Base-by-base conservation (phyloP, 257 asterid genomes). In the Plectranthus barbatus region DNA sequence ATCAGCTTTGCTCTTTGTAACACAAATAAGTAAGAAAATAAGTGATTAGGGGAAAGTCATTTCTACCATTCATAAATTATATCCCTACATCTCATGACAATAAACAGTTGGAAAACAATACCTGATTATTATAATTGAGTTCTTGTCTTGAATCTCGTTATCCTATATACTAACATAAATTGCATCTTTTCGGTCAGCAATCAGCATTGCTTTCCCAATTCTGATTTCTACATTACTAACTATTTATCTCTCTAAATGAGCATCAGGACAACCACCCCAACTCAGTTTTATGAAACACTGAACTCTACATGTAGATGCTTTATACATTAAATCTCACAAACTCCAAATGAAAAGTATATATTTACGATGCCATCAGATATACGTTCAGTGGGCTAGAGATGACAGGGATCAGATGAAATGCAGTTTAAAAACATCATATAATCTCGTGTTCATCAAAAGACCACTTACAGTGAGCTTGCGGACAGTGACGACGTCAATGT, bases 1-100 rank as follows among this genome's bases (percentile, higher is more conserved):
- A 74, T 90, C 97, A 1, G 97, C 99, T 82, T 93, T 93, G 84
- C 97, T 93, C 99, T 89, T 74, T 60, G 56, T 11, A 64, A 64
- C 20, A 15, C 14, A 1, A 39, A 8, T 41, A 46, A 60, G 31
- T 60, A 56, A 62, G 65, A 37, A 42, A 26, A 5, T n/a, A 36
- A 44, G 2, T 33, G 41, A 26, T 26, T 46, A 42, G 8, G 11
- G 49, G 45, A 44, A 19, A 24, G 54, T 65, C 26, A 36, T 3
- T 44, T 57, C 68, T 62, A 49, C 56, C 72, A 58, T 49, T 72
- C 54, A 20, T 50, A 60, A 42, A 26, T 1, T 11, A 34, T 14
- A 41, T 20, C 19, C 58, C 24, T 5, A 52, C 15, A 12, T 31
- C 33, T 7, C 2, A 58, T 18, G 40, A 50, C 42, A 49, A 60